Evolutionary conservation across 2,329 filamentous ascomycete genomes (phyloP).

Genomic region (Fusarium nygamai): DNA sequence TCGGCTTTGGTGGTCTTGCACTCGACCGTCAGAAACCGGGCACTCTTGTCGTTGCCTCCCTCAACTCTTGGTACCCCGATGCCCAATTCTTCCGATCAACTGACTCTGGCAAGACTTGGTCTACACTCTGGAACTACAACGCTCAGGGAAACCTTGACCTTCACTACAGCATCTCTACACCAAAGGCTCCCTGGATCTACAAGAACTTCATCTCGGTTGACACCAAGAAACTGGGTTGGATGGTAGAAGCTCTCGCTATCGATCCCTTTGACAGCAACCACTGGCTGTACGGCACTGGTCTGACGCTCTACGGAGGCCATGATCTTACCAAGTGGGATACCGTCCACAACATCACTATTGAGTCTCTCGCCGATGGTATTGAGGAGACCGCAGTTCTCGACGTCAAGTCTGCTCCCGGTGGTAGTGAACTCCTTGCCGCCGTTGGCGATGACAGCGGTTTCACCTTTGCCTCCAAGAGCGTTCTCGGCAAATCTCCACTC

Average conservation of each 20-base stretch:
- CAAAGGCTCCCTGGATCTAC: conserved; percentile 64
- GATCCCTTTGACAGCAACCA: conserved; percentile 68
- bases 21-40: conserved; percentile 64
- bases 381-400: conserved; percentile 63
- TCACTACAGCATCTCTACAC: conserved; percentile 58
- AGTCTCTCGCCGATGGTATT: conserved; percentile 63
- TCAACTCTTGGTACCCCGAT: conserved; percentile 70
- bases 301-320: conserved; percentile 63
- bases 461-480: conserved; percentile 52
- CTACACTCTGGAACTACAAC: conserved; percentile 62
- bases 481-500: conserved; percentile 54
- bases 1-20: conserved; percentile 65
- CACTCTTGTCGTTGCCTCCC: conserved; percentile 64
- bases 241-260: conserved; percentile 68
- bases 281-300: conserved; percentile 69
- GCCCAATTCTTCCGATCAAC: conserved; percentile 65
- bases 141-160: conserved; percentile 56
- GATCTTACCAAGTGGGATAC: conserved; percentile 67
- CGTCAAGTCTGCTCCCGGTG: conserved; percentile 59
- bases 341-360: conserved; percentile 57
- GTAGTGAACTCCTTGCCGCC: conserved; percentile 61
- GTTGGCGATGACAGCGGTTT: conserved; percentile 64
- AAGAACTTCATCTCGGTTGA: conserved; percentile 58
- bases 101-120: conserved; percentile 65
- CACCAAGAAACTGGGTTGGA: conserved; percentile 66